A percentile compares a stretch with the other conserved stretches of the same genome.
These are phyloP conservation scores for Euphorbia celastroides DNA, from an alignment of 441 rosid species.

Conservation along the genomic window DNA sequence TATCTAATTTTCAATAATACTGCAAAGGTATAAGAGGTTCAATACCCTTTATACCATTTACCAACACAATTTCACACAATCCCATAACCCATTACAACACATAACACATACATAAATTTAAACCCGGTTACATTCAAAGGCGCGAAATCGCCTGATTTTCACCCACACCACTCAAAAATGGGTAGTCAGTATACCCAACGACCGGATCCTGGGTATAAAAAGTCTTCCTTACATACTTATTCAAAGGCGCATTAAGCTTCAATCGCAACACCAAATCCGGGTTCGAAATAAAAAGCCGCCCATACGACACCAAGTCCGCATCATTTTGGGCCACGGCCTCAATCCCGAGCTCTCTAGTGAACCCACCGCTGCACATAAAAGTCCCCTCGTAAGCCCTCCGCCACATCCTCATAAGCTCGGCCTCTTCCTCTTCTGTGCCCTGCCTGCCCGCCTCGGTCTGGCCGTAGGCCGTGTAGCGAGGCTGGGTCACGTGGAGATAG, in stretches of 20 bases:
- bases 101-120: background rate
- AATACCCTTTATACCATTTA: background rate
- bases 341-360: slow-evolving; percentile 60
- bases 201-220: slow-evolving; percentile 78
- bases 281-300: slow-evolving; percentile 75
- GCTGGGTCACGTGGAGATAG: slow-evolving; percentile 85
- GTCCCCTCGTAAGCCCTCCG: slow-evolving; percentile 60
- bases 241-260: slow-evolving; percentile 54
- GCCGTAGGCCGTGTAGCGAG: slow-evolving; percentile 77
- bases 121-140: slow-evolving; percentile 34
- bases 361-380: slow-evolving; percentile 78
- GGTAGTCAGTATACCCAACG: slow-evolving; percentile 82
- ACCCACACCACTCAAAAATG: slow-evolving; percentile 34
- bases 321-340: slow-evolving; percentile 65
- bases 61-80: background rate
- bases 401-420: slow-evolving; percentile 48
- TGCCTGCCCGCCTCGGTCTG: slow-evolving; percentile 68
- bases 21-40: background rate
- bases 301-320: slow-evolving; percentile 75
- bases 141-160: slow-evolving; percentile 30
- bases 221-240: slow-evolving; percentile 61
- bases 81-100: background rate
- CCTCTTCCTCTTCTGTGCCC: slow-evolving; percentile 73
- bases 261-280: slow-evolving; percentile 73
- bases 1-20: background rate